Base-by-base conservation (phyloP, 2,329 filamentous ascomycete species). In the Akanthomyces dipterigenus region DNA sequence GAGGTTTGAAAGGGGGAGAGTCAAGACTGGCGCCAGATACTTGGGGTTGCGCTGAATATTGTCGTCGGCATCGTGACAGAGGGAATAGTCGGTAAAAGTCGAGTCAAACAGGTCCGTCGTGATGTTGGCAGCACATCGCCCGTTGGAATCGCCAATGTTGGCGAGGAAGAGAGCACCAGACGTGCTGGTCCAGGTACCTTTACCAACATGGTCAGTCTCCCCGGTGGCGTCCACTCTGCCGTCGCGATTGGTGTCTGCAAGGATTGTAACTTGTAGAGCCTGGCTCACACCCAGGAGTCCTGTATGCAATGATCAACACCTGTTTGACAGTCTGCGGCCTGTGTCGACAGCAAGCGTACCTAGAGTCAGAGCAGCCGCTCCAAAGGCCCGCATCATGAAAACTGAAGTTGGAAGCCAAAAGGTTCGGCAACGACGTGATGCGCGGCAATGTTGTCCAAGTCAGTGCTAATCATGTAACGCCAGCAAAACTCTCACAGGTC, bases 31-130 rank as follows among this genome's bases (percentile, higher is more conserved):
- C 5, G 73, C 73, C 12, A 74, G 56, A 9, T 68, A 70, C 38
- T 68, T 63, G 1, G 73, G 65, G 1, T 71, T 66, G 3, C 69
- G 65, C 34, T 70, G 72, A 1, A 71, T 31, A n/a, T 76, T 49
- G 20, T 68, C 73, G 0, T 67, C 69, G 1, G 73, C 75, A 26
- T 77, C 74, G 61, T 75, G 67, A 55, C 73, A 76, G 40, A 49
- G 18, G 40, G 31, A 31, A 5, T 53, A 53, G 24, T 60, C 40
- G 3, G 16, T 20, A n/a, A n/a, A 20, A 14, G 18, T 18, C 20
- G 3, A 31, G n/a, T 36, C 48, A 24, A 8, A 11, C 12, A 38
- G 22, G n/a, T 20, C 12, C 6, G 20, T 24, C 26, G 31, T 28
- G 16, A 54, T 61, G 6, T 49, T 42, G 38, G 49, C 38, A n/a